Conservation (phyloP, 768 basidiomycete species). For the Russula sp. region DNA sequence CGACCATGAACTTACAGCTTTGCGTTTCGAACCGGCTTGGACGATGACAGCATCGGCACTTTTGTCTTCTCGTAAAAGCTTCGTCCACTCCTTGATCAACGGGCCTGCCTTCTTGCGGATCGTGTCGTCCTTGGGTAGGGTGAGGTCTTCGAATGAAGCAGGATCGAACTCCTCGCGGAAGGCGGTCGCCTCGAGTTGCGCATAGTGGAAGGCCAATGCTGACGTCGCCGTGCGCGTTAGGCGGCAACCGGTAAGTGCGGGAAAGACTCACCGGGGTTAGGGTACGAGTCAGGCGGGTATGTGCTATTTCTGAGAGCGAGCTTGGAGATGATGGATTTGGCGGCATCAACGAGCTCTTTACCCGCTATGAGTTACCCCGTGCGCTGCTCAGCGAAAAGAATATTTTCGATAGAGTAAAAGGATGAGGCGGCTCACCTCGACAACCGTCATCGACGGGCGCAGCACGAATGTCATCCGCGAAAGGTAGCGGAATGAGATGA, state of each 20-base stretch:
- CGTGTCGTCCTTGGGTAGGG: conserved; percentile 63
- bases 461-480: conserved; percentile 85
- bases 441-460: conserved; percentile 61
- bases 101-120: conserved; percentile 68
- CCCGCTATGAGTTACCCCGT: conserved; percentile 43
- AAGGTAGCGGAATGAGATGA: conserved; percentile 89
- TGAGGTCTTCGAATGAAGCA: conserved; percentile 73
- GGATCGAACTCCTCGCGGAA: conserved; percentile 86
- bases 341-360: conserved; percentile 57
- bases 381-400: conserved; percentile 4
- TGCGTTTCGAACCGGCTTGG: conserved; percentile 56
- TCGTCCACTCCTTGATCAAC: conserved; percentile 66
- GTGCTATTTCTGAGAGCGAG: conserved; percentile 67
- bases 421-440: conserved; percentile 40
- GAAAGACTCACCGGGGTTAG: conserved; percentile 67
- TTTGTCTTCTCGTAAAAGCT: conserved; percentile 51
- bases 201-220: conserved; percentile 86
- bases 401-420: conserved; percentile 1
- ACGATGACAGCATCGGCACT: conserved; percentile 47
- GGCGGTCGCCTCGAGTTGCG: conserved; percentile 84
- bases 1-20: conserved; percentile 55
- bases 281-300: conserved; percentile 85
- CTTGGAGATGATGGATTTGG: conserved; percentile 70
- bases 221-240: conserved; percentile 4
- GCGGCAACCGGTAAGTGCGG: background rate